Evolutionary conservation across 306 rosid species (phyloP).

Genomic region (Boehmeria nivea): DNA sequence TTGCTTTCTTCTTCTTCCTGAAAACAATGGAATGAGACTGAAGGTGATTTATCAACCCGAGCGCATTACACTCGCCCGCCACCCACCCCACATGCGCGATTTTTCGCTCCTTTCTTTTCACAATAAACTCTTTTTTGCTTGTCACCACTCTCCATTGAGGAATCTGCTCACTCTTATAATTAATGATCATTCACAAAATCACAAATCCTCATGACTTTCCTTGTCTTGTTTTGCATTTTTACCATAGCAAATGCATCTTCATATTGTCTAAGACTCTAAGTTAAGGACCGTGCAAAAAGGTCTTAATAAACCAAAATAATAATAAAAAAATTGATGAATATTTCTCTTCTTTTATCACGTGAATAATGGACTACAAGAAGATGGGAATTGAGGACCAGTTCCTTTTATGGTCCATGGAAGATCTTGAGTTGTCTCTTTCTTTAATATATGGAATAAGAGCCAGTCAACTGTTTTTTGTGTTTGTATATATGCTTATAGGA

Average conservation of each 20-base stretch:
- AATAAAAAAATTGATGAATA: too few species aligned
- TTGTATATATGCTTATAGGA: background rate
- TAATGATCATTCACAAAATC: too few species aligned
- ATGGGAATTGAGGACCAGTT: constrained; percentile 7
- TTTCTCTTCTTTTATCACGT: background rate
- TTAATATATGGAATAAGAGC: background rate
- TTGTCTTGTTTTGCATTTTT: too few species aligned
- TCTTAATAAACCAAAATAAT: too few species aligned
- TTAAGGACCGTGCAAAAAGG: constrained; percentile 1
- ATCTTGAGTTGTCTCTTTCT: constrained; percentile 4
- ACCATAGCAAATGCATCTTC: too few species aligned
- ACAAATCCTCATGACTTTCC: too few species aligned
- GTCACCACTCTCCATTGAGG: background rate
- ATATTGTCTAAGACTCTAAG: too few species aligned
- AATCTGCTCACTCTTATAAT: too few species aligned
- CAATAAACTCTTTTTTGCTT: background rate
- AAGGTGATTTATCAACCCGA: constrained; percentile 19
- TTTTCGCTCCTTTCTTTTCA: background rate
- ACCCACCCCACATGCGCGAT: constrained; percentile 8
- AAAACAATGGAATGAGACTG: constrained; percentile 19
- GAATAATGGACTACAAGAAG: background rate
- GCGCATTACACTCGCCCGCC: background rate
- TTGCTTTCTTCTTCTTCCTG: too few species aligned
- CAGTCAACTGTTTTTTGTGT: background rate
- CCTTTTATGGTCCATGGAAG: constrained; percentile 5